Percentiles rank a stretch among this genome's conserved stretches.
These are phyloP conservation scores for Globomyces pollinis-pini DNA, from an alignment of 192 early-diverging fungal genomes.

Conservation along the genomic window DNA sequence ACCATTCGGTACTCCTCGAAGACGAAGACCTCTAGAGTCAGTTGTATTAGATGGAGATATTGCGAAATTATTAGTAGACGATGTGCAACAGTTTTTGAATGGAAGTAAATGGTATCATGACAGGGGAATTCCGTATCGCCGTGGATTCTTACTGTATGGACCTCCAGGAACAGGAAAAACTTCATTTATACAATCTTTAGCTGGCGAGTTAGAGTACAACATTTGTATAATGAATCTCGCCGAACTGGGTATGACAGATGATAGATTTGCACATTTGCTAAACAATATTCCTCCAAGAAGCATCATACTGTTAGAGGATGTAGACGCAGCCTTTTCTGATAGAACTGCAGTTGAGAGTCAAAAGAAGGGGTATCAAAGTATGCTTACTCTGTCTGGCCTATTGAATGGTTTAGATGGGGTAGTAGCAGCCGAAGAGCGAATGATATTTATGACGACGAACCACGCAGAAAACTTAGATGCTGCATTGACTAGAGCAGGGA, in stretches of 20 bases:
- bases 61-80: constrained; percentile 19
- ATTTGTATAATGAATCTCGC: constrained; percentile 65
- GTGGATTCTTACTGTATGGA: constrained; percentile 62
- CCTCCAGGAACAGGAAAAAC: constrained; percentile 68
- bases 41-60: constrained; percentile 31
- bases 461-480: constrained; percentile 64
- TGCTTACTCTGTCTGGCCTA: constrained; percentile 50
- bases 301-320: constrained; percentile 63
- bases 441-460: constrained; percentile 73
- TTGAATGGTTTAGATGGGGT: constrained; percentile 75
- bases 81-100: constrained; percentile 34
- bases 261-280: constrained; percentile 44
- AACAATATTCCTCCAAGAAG: constrained; percentile 42
- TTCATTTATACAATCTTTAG: constrained; percentile 58
- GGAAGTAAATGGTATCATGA: constrained; percentile 41
- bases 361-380: constrained; percentile 19
- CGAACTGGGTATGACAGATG: constrained; percentile 58
- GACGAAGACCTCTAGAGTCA: constrained; percentile 52
- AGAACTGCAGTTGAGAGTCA: constrained; percentile 30
- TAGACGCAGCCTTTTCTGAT: constrained; percentile 65
- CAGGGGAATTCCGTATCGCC: constrained; percentile 55
- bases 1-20: constrained; percentile 85
- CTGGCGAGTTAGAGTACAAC: constrained; percentile 65
- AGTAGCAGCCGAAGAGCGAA: constrained; percentile 60
- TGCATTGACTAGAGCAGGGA: constrained; percentile 62